A percentile compares a stretch with the other conserved stretches of the same genome.
Evolutionary conservation across 2,329 filamentous ascomycete genomes (phyloP).

Genomic region (Ascochyta clinopodiicola): DNA sequence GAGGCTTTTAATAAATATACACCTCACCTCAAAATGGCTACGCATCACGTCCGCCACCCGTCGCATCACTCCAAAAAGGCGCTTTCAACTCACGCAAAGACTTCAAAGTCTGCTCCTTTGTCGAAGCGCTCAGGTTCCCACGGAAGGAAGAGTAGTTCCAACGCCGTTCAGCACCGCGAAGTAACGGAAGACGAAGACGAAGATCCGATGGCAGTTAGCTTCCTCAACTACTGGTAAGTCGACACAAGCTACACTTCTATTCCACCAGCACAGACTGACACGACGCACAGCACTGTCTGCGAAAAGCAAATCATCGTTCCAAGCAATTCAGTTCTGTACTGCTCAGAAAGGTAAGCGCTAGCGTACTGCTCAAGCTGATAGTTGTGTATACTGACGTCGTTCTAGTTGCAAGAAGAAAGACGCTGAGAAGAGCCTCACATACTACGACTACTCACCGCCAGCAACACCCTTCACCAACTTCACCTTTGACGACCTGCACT

Average conservation of each 20-base stretch:
- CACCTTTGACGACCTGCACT: constrained; percentile 48
- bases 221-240: constrained; percentile 60
- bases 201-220: constrained; percentile 59
- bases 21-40: constrained; percentile 41
- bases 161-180: constrained; percentile 34
- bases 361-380: neutral
- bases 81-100: constrained; percentile 43
- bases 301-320: constrained; percentile 70
- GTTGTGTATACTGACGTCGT: constrained; percentile 21
- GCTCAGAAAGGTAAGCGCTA: constrained; percentile 65
- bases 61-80: constrained; percentile 47
- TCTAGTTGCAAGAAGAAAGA: constrained; percentile 57
- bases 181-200: constrained; percentile 51
- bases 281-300: constrained; percentile 62
- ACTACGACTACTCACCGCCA: constrained; percentile 46
- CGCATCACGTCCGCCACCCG: constrained; percentile 44
- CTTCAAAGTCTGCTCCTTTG: constrained; percentile 40
- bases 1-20: constrained; percentile 46
- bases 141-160: constrained; percentile 37
- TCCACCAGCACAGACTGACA: constrained; percentile 15
- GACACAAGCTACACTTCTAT: neutral
- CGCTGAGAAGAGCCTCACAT: constrained; percentile 45
- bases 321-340: constrained; percentile 66
- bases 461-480: constrained; percentile 46
- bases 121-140: constrained; percentile 44